A percentile compares a stretch with the other conserved stretches of the same genome.
These are phyloP conservation scores for Stramenopiles sp. DNA, from an alignment of 352 stramenopile species.

Conservation along the genomic window DNA sequence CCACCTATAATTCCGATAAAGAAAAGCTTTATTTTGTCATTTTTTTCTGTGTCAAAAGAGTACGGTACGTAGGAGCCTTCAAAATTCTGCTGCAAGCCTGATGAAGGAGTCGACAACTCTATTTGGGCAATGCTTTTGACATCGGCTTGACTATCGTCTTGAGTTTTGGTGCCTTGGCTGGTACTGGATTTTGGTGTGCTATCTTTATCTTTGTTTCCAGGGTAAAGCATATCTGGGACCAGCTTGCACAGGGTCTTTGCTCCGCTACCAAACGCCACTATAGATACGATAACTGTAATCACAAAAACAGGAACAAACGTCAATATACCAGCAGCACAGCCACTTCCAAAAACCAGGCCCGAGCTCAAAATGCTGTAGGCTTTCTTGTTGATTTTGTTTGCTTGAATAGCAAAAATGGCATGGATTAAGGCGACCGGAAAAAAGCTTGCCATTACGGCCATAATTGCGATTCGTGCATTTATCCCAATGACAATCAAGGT, in stretches of 20 bases:
- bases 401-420: neutral
- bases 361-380: neutral
- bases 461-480: neutral
- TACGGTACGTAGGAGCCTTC: neutral
- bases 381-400: neutral
- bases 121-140: too few species aligned
- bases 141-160: too few species aligned
- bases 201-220: neutral
- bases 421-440: neutral
- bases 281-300: neutral
- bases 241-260: neutral
- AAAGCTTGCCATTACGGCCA: neutral
- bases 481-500: neutral
- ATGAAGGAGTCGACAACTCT: too few species aligned
- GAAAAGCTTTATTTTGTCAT: neutral
- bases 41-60: neutral
- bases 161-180: too few species aligned
- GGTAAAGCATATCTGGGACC: neutral
- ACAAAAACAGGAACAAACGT: neutral
- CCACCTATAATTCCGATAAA: neutral
- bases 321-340: neutral
- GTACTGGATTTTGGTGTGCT: too few species aligned
- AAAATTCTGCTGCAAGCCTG: neutral
- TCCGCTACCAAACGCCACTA: neutral
- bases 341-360: neutral